These are phyloP conservation scores for Labyrinthula sp. DNA, from an alignment of 352 stramenopile species.

Conservation along the genomic window DNA sequence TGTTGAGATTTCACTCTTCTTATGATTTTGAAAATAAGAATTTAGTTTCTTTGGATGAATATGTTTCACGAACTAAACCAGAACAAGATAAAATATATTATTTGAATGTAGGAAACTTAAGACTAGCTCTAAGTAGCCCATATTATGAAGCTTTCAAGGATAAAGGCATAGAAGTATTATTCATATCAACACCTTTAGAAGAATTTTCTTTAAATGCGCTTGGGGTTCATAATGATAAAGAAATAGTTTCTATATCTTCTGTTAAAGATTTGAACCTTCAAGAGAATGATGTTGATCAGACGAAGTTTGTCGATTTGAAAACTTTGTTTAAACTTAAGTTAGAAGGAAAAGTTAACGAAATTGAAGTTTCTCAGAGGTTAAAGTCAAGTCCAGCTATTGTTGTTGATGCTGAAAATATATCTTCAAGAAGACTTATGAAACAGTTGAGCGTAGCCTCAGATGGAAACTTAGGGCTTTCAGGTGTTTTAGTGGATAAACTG, in stretches of 20 bases:
- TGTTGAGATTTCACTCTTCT: slow-evolving; percentile 92
- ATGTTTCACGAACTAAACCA: slow-evolving; percentile 74
- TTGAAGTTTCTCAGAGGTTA: too few species aligned
- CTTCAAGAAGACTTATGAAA: slow-evolving; percentile 92
- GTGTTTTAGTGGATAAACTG: slow-evolving; percentile 73
- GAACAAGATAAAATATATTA: slow-evolving; percentile 99
- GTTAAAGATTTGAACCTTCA: too few species aligned
- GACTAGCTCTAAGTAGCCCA: slow-evolving; percentile 77
- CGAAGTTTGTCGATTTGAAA: too few species aligned
- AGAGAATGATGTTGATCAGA: too few species aligned
- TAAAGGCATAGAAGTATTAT: slow-evolving; percentile 67
- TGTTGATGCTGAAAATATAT: slow-evolving; percentile 86
- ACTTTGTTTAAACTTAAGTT: too few species aligned
- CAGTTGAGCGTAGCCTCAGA: slow-evolving; percentile 65
- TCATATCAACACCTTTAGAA: slow-evolving; percentile 93
- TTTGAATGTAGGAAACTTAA: slow-evolving; percentile 73
- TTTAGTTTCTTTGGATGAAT: slow-evolving; percentile 89
- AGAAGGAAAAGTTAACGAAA: too few species aligned
- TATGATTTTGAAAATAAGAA: slow-evolving; percentile 53
- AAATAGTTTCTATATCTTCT: too few species aligned
- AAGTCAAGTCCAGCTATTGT: slow-evolving; percentile 92
- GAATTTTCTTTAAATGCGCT: slow-evolving; percentile 99
- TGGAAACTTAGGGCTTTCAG: slow-evolving; percentile 1
- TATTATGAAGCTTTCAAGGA: slow-evolving; percentile 97
- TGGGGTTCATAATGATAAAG: too few species aligned